Base-by-base conservation (phyloP, 1,284 basidiomycete genomes). In the Porogramme epimiltina region DNA sequence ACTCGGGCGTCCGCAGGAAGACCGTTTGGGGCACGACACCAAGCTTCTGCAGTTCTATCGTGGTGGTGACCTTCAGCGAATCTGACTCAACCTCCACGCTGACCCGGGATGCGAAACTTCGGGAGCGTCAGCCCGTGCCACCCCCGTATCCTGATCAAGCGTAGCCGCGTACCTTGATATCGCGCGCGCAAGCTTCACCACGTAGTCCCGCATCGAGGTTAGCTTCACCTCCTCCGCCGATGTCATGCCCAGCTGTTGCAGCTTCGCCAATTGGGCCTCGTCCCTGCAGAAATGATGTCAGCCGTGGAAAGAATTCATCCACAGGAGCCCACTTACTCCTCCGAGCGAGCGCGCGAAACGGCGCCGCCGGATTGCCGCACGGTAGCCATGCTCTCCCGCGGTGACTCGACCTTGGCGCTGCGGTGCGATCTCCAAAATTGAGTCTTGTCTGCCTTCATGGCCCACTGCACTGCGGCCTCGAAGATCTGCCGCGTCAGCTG, bases 1-100 rank as follows among this genome's bases (percentile, higher is more conserved):
- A 66, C 25, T 73, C 68, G 24, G 79, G 73, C 4, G 79, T 69
- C 57, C 85, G 92, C 61, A 99, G 79, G 71, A 99, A 98, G 20
- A 99, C 90, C 0, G 95, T 99, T 56, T 94, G 93, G 4, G 94
- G 94, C 0, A 95, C 91, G n/a, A 98, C 89, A 3, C 89, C 87
- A 38, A 95, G 80, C 66, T 92, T 91, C 67, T 90, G 86, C 37
- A 92, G 73, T 59, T 90, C 88, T 28, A 91, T 77, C 34, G 85
- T 81, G 10, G 79, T 79, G 10, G 78, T 83, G 9, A 84, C 79
- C 63, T 88, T 87, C 3, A 91, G 79, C 49, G 78, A 79, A 24
- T 85, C 85, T 0, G 79, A 70, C 59, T 88, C 85, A 26, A 74
- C 76, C 58, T 90, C 87, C 23, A 76, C 70, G 50, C 74, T 82